Conservation (phyloP, 495 filamentous ascomycete genomes). For the Lasiosphaeris hirsuta region DNA sequence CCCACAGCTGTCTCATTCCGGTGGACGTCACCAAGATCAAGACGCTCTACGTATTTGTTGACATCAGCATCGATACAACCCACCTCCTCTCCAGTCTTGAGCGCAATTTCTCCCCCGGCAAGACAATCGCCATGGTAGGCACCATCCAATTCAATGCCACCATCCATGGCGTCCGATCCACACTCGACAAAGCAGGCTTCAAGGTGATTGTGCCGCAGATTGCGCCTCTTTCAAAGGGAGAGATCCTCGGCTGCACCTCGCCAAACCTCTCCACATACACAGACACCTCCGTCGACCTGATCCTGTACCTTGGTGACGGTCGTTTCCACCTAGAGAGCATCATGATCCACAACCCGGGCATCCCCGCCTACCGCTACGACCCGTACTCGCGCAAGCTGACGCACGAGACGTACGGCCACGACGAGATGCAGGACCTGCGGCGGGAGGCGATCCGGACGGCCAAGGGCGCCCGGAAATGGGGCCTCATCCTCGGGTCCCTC, state of each 20-base stretch:
- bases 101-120: slow-evolving; percentile 78
- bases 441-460: slow-evolving; percentile 72
- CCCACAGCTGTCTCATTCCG: slow-evolving; percentile 92
- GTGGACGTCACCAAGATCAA: slow-evolving; percentile 94
- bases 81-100: slow-evolving; percentile 86
- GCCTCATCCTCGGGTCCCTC: slow-evolving; percentile 87
- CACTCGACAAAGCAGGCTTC: slow-evolving; percentile 78
- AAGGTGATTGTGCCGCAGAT: slow-evolving; percentile 85
- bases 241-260: slow-evolving; percentile 94
- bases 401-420: slow-evolving; percentile 82
- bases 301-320: slow-evolving; percentile 93
- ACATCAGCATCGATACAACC: slow-evolving; percentile 87
- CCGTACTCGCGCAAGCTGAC: slow-evolving; percentile 92
- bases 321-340: slow-evolving; percentile 96
- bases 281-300: slow-evolving; percentile 60
- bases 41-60: slow-evolving; percentile 96
- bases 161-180: slow-evolving; percentile 73
- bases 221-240: slow-evolving; percentile 84
- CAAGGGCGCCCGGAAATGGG: slow-evolving; percentile 78
- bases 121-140: slow-evolving; percentile 87
- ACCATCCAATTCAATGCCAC: slow-evolving; percentile 99
- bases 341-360: slow-evolving; percentile 93
- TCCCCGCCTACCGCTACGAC: slow-evolving; percentile 94
- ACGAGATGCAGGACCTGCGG: slow-evolving; percentile 80
- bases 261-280: slow-evolving; percentile 59